Base-by-base conservation (phyloP, 345 rosid genomes). In the Ceriops tagal region DNA sequence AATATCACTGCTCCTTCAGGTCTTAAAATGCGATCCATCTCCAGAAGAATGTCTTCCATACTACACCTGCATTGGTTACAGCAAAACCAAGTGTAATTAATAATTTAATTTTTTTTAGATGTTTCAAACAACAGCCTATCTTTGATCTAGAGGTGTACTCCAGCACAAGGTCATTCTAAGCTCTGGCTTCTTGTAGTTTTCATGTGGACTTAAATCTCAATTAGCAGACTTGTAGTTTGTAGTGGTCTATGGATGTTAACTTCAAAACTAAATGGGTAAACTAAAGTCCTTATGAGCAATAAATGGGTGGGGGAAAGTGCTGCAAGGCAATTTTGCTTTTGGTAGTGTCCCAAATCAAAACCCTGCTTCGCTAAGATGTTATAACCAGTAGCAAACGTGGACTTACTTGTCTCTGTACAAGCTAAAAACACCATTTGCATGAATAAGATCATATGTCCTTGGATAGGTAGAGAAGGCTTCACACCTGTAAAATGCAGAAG, bases 391-490 rank as follows among this genome's bases (percentile, higher is more conserved):
- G 18, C 64, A 68, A 9, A 22, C 4, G 32, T 32, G 49, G 49
- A 67, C 80, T 66, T 71, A 76, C 80, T 71, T 71, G 58, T 76
- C 72, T 61, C 58, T 71, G 30, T 76, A 76, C 76, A 76, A 57
- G 66, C 80, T 76, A 75, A 76, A 76, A 16, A 76, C 58, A 32
- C 65, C 75, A 71, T 76, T 71, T 61, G 80, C 80, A 52, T 76
- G 80, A 57, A 76, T 76, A 32, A 76, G 80, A 52, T 76, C 80
- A 52, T 76, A 76, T 6, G 80, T 76, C 61, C 80, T 76, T 31
- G 79, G 79, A 35, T 76, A 76, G 9, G 80, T 71, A 37, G 80
- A 76, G 72, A 76, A 76, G 30, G 66, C 80, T 68, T 76, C 80
- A 58, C 80, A 76, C 80, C 80, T 76, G 21, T 66, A 19, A 43